Evolutionary conservation across 257 asterid genomes (phyloP).

Genomic region (Primulina tabacum): DNA sequence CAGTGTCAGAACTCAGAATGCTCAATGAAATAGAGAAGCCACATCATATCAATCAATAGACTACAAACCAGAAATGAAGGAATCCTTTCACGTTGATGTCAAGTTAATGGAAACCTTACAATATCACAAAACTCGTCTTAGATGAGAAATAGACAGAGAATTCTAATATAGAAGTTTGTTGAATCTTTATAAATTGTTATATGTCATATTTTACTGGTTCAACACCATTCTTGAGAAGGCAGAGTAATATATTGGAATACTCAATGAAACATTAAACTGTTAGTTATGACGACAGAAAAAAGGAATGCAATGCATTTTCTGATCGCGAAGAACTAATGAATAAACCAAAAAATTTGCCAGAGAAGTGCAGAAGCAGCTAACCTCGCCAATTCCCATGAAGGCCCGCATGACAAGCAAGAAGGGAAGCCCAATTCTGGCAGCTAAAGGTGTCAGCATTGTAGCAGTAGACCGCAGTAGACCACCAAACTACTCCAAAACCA

Average conservation of each 20-base stretch:
- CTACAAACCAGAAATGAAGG: background rate
- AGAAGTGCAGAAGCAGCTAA: conserved; percentile 34
- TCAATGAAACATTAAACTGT: too few relatives aligned
- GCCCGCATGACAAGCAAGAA: conserved; percentile 87
- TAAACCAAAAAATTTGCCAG: background rate
- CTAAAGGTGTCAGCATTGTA: conserved; percentile 93
- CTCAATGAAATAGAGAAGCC: background rate
- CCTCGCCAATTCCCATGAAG: conserved; percentile 99
- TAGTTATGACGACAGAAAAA: background rate
- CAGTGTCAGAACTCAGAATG: background rate
- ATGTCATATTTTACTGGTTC: background rate
- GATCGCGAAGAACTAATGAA: background rate
- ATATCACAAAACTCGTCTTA: background rate
- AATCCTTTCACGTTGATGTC: background rate
- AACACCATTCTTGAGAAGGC: background rate
- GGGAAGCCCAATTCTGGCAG: conserved; percentile 88
- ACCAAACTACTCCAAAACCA: conserved; percentile 98
- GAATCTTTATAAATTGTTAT: too few relatives aligned
- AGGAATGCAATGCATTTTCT: background rate
- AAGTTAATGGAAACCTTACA: background rate
- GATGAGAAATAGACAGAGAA: background rate
- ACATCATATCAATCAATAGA: background rate
- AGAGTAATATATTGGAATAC: background rate
- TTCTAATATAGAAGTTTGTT: background rate
- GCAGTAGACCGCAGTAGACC: conserved; percentile 99